Percentiles rank a stretch among this genome's conserved stretches.
Evolutionary conservation across 2,329 filamentous ascomycete species (phyloP).

Genomic region (Stagonosporopsis rhizophila): DNA sequence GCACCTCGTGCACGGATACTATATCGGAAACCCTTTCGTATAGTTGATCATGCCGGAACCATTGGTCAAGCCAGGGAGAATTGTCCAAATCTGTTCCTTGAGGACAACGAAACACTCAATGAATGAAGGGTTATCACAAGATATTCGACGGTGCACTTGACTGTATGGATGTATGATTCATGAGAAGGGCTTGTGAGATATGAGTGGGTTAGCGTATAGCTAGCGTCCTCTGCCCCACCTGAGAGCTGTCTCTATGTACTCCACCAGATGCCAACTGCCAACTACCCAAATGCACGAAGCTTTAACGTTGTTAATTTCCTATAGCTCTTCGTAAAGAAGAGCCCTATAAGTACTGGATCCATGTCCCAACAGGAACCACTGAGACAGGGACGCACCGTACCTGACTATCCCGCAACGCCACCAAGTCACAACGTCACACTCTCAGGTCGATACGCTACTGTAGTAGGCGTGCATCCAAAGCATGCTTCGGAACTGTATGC

Average conservation of each 20-base stretch:
- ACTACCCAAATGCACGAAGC: neutral
- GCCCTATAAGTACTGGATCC: neutral
- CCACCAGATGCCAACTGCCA: neutral
- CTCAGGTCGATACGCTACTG: constrained; percentile 10
- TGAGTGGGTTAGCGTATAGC: neutral
- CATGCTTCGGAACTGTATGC: constrained; percentile 15
- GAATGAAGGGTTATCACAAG: too few species aligned
- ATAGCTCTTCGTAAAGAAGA: too few species aligned
- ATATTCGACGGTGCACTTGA: too few species aligned
- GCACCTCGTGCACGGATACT: too few species aligned
- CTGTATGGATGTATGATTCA: too few species aligned
- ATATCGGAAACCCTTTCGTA: too few species aligned
- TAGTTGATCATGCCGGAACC: too few species aligned
- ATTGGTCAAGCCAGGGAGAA: too few species aligned
- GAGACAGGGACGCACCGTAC: constrained; percentile 6
- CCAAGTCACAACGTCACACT: constrained; percentile 18
- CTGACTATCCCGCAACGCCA: constrained; percentile 8
- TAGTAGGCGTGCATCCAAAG: constrained; percentile 4
- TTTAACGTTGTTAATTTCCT: too few species aligned
- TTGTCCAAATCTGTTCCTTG: too few species aligned
- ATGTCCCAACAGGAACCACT: neutral
- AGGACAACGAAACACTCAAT: too few species aligned
- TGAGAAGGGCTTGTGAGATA: neutral
- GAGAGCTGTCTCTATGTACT: neutral
- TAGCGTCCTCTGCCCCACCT: neutral